Evolutionary conservation across 352 stramenopile species (phyloP), one percentile per base, ranked within the genome.

Genomic region (Globisporangium splendens): DNA sequence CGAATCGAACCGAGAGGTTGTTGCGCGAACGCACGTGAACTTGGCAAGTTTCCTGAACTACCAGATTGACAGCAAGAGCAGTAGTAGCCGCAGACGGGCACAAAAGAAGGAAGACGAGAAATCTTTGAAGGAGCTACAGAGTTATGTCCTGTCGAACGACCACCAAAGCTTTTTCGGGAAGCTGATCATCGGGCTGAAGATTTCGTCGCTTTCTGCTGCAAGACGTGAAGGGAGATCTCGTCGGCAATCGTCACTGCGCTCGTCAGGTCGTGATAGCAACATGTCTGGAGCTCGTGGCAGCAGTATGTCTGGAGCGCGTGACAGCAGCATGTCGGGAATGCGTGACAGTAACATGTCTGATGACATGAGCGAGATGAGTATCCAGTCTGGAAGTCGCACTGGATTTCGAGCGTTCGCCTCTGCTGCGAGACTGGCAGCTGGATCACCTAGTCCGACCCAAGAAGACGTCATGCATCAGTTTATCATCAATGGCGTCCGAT

Each of bases 391-490:
- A 7, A 62, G 50, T 11, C 35, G 41, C 33, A 46, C 54, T 8
- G 69, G 72, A 15, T 81, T 86, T 20, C 68, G 73, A 11, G 75
- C 77, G n/a, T 82, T 81, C 21, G 70, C 73, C 8, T 35, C 28
- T 18, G 56, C 53, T 22, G 61, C 61, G n/a, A 58, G 47, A 18
- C 55, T 72, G n/a, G 61, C 54, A 28, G 52, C 64, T 17, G 52
- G 70, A 28, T 65, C 52, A 4, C 59, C 68, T 24, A 57, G 75
- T 46, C 73, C 60, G 53, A 48, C 12, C 41, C 65, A 65, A 38
- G 77, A 87, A n/a, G 76, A 89, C 18, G 65, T 88, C n/a, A 91
- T 95, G 80, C 86, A 95, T 59, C 83, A 95, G 70, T 93, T 95
- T 63, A 78, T 95, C 22, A 95, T 95, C 62, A 92, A 88, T 47